Evolutionary conservation across 352 stramenopile species (phyloP).

Genomic region (Pythium angustatum): DNA sequence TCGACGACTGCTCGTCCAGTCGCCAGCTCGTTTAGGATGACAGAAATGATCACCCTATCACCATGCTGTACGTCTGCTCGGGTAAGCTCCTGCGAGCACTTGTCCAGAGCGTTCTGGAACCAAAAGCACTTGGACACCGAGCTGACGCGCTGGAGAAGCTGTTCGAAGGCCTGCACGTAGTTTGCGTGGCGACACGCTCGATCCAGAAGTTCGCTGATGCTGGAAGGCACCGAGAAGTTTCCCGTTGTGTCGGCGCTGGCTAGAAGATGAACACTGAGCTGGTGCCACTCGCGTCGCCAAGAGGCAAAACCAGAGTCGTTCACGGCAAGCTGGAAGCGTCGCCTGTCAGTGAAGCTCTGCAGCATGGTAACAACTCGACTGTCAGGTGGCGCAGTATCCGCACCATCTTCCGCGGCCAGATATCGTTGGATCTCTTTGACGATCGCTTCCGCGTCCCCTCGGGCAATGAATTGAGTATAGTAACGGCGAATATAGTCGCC

Average conservation of each 20-base stretch:
- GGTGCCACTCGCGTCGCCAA: conserved; percentile 67
- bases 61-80: background rate
- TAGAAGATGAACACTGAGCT: conserved; percentile 47
- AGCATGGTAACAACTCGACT: conserved; percentile 38
- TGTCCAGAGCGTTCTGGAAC: conserved; percentile 40
- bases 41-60: background rate
- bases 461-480: conserved; percentile 38
- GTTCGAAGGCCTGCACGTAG: conserved; percentile 37
- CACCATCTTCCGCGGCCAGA: conserved; percentile 1
- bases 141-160: conserved; percentile 34
- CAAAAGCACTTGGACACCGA: conserved; percentile 59
- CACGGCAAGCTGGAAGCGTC: conserved; percentile 25
- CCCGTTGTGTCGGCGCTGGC: conserved; percentile 4
- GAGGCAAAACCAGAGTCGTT: conserved; percentile 17
- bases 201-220: conserved; percentile 40
- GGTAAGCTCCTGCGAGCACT: conserved; percentile 29
- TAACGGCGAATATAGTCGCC: conserved; percentile 18
- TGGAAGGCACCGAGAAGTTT: conserved; percentile 9
- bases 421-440: conserved; percentile 38
- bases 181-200: conserved; percentile 43
- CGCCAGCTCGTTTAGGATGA: conserved; percentile 30
- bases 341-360: conserved; percentile 42
- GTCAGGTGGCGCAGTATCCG: conserved; percentile 6
- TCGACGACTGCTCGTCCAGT: conserved; percentile 33
- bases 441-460: conserved; percentile 52